phyloP scores from a whole-genome alignment of 2,329 filamentous ascomycete species.

The Sporothrix schenckii region DNA sequence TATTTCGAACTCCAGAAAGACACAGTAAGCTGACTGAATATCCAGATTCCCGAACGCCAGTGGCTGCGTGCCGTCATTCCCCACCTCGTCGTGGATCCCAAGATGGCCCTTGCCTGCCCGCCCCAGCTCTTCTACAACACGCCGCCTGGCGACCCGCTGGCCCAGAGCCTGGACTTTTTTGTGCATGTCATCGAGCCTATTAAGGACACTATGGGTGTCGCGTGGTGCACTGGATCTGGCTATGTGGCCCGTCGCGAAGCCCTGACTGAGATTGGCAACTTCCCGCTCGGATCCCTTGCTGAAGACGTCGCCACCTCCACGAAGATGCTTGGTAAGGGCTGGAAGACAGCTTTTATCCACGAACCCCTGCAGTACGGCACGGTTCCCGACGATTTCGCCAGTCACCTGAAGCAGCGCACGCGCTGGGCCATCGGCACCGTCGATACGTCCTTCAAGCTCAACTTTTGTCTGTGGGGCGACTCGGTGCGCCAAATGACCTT shows the following conservation, averaged over 20 bases:
- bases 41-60: conserved; percentile 59
- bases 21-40: not conserved
- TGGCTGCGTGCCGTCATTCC: conserved; percentile 64
- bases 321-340: conserved; percentile 61
- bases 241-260: conserved; percentile 63
- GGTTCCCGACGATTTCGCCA: conserved; percentile 59
- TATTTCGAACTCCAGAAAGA: not conserved
- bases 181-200: conserved; percentile 57
- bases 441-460: conserved; percentile 62
- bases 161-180: conserved; percentile 62
- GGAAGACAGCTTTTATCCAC: conserved; percentile 63
- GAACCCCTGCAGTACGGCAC: conserved; percentile 64
- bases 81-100: conserved; percentile 60
- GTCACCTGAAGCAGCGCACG: conserved; percentile 60
- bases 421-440: conserved; percentile 61
- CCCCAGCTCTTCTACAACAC: conserved; percentile 67
- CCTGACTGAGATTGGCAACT: conserved; percentile 63
- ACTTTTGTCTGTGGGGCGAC: conserved; percentile 61
- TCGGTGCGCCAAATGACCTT: conserved; percentile 56
- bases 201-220: conserved; percentile 56
- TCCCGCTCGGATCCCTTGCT: conserved; percentile 61
- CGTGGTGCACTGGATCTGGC: conserved; percentile 68
- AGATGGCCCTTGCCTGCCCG: conserved; percentile 62
- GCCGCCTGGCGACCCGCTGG: conserved; percentile 60
- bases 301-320: conserved; percentile 65